A percentile compares a stretch with the other conserved stretches of the same genome.
phyloP scores from a whole-genome alignment of 2,329 filamentous ascomycete genomes.

The Nigrospora osmanthi region DNA sequence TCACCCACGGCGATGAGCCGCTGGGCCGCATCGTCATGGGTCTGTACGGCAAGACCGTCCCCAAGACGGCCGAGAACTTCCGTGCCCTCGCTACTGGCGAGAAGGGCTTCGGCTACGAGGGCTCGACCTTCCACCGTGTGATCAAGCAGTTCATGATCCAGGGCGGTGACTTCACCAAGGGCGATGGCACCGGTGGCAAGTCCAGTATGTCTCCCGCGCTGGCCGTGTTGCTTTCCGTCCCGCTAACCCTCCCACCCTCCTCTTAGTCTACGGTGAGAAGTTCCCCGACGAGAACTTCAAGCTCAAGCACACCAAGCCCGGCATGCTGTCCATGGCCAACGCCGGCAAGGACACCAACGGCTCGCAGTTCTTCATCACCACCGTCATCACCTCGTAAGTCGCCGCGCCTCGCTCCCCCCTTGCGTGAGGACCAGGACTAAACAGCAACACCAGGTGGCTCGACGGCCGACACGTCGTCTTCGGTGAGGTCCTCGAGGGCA shows the following conservation, averaged over 20 bases:
- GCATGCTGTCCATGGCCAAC: conserved; percentile 79
- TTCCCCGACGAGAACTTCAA: conserved; percentile 93
- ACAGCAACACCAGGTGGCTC: conserved; percentile 52
- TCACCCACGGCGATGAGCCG: conserved; percentile 65
- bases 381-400: conserved; percentile 65
- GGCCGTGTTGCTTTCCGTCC: not conserved
- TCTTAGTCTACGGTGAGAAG: conserved; percentile 69
- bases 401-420: too few species aligned
- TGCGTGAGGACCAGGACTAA: conserved; percentile 1
- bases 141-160: conserved; percentile 92
- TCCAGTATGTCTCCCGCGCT: conserved; percentile 50
- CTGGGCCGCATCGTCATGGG: conserved; percentile 73
- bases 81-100: conserved; percentile 76
- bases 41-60: conserved; percentile 81
- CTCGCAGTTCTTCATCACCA: conserved; percentile 89
- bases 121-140: conserved; percentile 79
- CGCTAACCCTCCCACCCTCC: conserved; percentile 24
- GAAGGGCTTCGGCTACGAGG: conserved; percentile 79
- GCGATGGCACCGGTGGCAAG: conserved; percentile 78
- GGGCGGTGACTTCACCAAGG: conserved; percentile 80
- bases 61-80: conserved; percentile 68
- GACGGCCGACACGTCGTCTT: conserved; percentile 83
- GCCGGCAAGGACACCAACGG: conserved; percentile 80
- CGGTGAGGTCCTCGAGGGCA: conserved; percentile 81
- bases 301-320: conserved; percentile 83